These are phyloP conservation scores for Solanum habrochaites DNA, from an alignment of 257 asterid genomes.

Conservation along the genomic window DNA sequence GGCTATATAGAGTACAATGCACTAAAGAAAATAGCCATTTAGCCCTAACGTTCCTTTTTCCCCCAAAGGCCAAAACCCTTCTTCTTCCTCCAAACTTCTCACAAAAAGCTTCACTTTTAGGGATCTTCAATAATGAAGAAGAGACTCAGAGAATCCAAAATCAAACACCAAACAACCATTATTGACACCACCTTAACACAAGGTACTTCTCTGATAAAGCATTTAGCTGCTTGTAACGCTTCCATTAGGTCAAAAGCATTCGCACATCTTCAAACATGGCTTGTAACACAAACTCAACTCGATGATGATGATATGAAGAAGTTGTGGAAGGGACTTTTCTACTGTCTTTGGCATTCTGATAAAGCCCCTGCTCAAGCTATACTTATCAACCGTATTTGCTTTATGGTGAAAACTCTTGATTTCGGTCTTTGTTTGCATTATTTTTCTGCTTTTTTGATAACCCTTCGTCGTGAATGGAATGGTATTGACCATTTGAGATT, in stretches of 20 bases:
- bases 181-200: slow-evolving; percentile 19
- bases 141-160: slow-evolving; percentile 34
- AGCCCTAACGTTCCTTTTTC: background rate
- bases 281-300: slow-evolving; percentile 31
- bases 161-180: slow-evolving; percentile 31
- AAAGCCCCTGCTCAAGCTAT: slow-evolving; percentile 70
- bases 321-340: slow-evolving; percentile 90
- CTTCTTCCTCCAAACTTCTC: background rate
- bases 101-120: background rate
- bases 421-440: slow-evolving; percentile 51
- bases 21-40: background rate
- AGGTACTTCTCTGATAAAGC: slow-evolving; percentile 54
- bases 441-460: slow-evolving; percentile 50
- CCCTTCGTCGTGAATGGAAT: slow-evolving; percentile 81
- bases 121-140: slow-evolving; percentile 35
- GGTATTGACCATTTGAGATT: slow-evolving; percentile 84
- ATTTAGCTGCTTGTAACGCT: slow-evolving; percentile 66
- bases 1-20: background rate
- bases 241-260: slow-evolving; percentile 68
- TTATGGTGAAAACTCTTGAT: slow-evolving; percentile 45
- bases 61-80: background rate
- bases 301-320: slow-evolving; percentile 59
- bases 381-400: slow-evolving; percentile 43
- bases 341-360: slow-evolving; percentile 89
- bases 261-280: slow-evolving; percentile 59